These are phyloP conservation scores for Camelina hispida DNA, from an alignment of 345 rosid species.

Conservation along the genomic window DNA sequence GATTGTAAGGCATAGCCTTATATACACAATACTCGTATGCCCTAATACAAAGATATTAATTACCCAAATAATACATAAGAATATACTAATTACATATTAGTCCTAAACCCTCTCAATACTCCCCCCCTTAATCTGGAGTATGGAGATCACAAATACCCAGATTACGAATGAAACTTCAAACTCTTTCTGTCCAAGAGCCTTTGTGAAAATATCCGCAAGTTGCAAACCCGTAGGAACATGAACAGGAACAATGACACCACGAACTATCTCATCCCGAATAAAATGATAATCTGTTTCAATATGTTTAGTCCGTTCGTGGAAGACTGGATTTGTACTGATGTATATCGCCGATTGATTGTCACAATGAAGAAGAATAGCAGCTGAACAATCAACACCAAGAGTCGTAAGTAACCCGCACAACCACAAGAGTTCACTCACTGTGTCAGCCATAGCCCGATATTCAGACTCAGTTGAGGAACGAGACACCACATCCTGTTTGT, in stretches of 20 bases:
- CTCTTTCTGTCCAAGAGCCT: too few relatives aligned
- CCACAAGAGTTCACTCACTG: background rate
- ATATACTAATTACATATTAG: too few relatives aligned
- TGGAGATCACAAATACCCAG: too few relatives aligned
- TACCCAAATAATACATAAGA: too few relatives aligned
- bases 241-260: background rate
- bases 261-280: background rate
- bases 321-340: background rate
- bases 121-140: too few relatives aligned
- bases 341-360: background rate
- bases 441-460: background rate
- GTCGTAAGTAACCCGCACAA: fast-evolving
- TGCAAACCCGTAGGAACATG: too few relatives aligned
- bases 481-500: fast-evolving
- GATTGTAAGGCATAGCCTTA: too few relatives aligned
- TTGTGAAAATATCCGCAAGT: too few relatives aligned
- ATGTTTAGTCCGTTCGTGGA: background rate
- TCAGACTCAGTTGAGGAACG: fast-evolving
- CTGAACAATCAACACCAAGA: background rate
- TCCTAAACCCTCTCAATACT: too few relatives aligned
- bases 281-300: background rate
- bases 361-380: fast-evolving
- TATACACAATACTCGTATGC: too few relatives aligned
- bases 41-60: too few relatives aligned
- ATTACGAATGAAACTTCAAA: too few relatives aligned